Evolutionary conservation across 441 rosid genomes (phyloP), one percentile per base, ranked within the genome.

Genomic region (Macaranga tanarius): DNA sequence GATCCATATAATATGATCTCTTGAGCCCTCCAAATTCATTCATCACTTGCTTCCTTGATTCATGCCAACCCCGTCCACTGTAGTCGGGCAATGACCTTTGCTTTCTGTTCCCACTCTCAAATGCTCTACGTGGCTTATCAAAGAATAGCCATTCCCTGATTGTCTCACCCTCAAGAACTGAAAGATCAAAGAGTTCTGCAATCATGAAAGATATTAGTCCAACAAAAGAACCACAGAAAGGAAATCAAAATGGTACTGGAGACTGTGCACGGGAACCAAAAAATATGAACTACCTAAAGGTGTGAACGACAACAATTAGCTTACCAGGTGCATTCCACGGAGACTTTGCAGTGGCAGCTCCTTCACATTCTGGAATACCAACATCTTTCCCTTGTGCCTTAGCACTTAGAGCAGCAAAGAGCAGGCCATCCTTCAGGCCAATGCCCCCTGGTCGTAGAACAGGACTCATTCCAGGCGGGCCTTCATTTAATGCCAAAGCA

Each of bases 271-370:
- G 16, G 9, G 7, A 64, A 15, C 65, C 55, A 56, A 75, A 65
- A 42, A 26, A 23, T 52, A 59, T 51, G 71, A 42, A 69, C 67
- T 28, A 67, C 31, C 9, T 6, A 28, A 56, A 74, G 72, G 54
- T 17, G 45, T 42, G 62, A 79, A 61, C 67, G 71, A 10, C 7
- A 55, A 54, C 9, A 61, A 65, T 65, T 40, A 54, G 68, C 84
- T 64, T 77, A 93, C 99, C 99, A 25, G 99, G 95, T 58, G 99
- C 99, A 83, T 95, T 95, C 99, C 98, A 95, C 48, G 99, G 99
- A 70, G 98, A 95, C 76, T 95, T 95, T 2, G 98, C 88, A 78
- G 99, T 93, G 42, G 99, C 99, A 84, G 99, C 99, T 76, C 99
- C 99, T 79, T 91, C 97, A 38, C 99, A 95, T 80, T 95, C 97